Base-by-base conservation (phyloP, 1,139 yeast species). In the Casaregolazyma suthepensis region DNA sequence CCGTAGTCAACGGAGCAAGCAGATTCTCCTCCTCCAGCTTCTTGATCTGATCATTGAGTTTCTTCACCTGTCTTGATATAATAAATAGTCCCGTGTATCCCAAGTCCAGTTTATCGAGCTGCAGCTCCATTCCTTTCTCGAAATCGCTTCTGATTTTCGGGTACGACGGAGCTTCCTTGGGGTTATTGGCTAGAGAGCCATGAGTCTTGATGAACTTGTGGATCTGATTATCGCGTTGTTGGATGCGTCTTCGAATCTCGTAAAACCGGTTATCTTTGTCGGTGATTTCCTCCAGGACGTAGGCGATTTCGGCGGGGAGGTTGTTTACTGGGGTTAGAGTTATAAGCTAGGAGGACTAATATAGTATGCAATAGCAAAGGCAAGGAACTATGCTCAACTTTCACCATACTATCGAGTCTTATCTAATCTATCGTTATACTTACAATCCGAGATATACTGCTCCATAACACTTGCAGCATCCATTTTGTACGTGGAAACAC, bases 271-370 rank as follows among this genome's bases (percentile, higher is more conserved):
- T 63, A 65, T 93, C 99, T 58, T 85, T 81, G 52, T 76, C 79
- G 52, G 85, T 79, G 51, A 93, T 77, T 68, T 93, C 98, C 52
- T 87, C 89, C 52, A 93, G 73, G 45, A 89, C 73, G 64, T 87
- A 89, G 54, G 84, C 84, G 50, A 93, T 79, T 69, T 93, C 99
- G 10, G 89, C 82, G n/a, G 97, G 97, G 45, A 93, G 76, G 65
- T 91, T 93, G 26, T 93, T 82, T 53, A 93, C 63, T 63, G 44
- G 3, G 12, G 10, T 15, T 35, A 31, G 31, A 13, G 45, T 6
- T n/a, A n/a, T 13, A 35, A n/a, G 40, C 40, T 5, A 17, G 23
- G 22, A 2, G 22, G 26, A 26, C 12, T 9, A 12, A 26, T 26
- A 26, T 26, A 7, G 10, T 26, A 9, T 5, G 12, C n/a, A n/a